phyloP scores from a whole-genome alignment of 192 early-diverging fungal species.

The Neocallimastix lanati region DNA sequence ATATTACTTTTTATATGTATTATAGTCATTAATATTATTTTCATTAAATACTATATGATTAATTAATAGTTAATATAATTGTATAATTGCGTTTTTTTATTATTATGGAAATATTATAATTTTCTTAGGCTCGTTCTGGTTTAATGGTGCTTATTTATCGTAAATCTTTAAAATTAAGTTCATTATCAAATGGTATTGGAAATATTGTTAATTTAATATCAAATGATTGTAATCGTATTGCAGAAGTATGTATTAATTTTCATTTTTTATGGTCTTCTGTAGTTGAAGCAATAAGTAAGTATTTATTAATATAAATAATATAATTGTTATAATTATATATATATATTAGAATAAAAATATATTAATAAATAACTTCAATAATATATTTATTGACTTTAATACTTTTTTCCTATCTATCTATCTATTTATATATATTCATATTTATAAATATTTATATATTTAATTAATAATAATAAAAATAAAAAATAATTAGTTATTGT shows the following conservation, averaged over 20 bases:
- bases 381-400: too few relatives aligned
- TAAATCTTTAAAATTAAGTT: constrained; percentile 42
- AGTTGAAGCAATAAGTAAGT: constrained; percentile 22
- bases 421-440: too few relatives aligned
- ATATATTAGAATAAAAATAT: too few relatives aligned
- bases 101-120: too few relatives aligned
- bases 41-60: constrained; percentile 20
- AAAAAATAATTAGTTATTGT: background rate
- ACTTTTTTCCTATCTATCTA: too few relatives aligned
- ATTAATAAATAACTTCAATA: too few relatives aligned
- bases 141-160: constrained; percentile 58
- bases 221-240: constrained; percentile 49
- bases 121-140: constrained; percentile 37
- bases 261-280: constrained; percentile 56
- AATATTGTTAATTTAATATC: constrained; percentile 52
- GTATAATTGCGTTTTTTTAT: too few relatives aligned
- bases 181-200: constrained; percentile 40
- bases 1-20: too few relatives aligned
- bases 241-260: constrained; percentile 48
- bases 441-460: background rate
- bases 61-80: too few relatives aligned
- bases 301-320: background rate
- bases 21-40: constrained; percentile 8
- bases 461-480: background rate
- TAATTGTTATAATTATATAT: too few relatives aligned